These are phyloP conservation scores for Colletotrichum phormii DNA, from an alignment of 2,329 filamentous ascomycete genomes.

Conservation along the genomic window DNA sequence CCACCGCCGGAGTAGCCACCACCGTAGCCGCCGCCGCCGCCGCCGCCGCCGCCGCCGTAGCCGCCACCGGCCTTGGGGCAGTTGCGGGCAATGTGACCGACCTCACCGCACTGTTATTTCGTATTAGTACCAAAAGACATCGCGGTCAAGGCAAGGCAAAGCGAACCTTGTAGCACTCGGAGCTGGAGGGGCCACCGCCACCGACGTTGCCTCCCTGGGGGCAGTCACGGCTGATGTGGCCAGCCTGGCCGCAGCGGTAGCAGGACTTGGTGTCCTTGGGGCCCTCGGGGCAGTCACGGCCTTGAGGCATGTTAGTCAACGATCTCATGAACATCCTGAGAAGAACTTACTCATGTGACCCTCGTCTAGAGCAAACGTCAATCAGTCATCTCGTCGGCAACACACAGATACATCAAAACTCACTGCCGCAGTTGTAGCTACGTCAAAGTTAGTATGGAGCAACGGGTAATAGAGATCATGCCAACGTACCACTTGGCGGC, in stretches of 20 bases:
- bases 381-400: slow-evolving; percentile 36
- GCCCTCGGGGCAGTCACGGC: slow-evolving; percentile 90
- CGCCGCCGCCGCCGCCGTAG: slow-evolving; percentile 57
- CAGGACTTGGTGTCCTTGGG: slow-evolving; percentile 87
- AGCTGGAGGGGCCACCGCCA: slow-evolving; percentile 57
- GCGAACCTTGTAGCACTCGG: slow-evolving; percentile 89
- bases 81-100: slow-evolving; percentile 95
- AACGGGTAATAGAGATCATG: neutral
- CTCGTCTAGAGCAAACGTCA: slow-evolving; percentile 55
- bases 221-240: slow-evolving; percentile 91
- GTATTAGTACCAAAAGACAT: slow-evolving; percentile 12
- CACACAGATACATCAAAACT: slow-evolving; percentile 49
- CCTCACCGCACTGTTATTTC: slow-evolving; percentile 79
- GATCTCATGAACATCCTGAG: slow-evolving; percentile 16
- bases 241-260: slow-evolving; percentile 83
- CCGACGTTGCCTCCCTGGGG: slow-evolving; percentile 63
- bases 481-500: slow-evolving; percentile 80
- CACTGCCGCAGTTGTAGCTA: slow-evolving; percentile 86
- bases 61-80: slow-evolving; percentile 74
- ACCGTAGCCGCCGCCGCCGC: no score
- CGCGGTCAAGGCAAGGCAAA: neutral
- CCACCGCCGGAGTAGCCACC: slow-evolving; percentile 59
- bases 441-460: slow-evolving; percentile 39
- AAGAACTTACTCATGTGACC: slow-evolving; percentile 80
- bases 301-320: slow-evolving; percentile 53